A percentile compares a stretch with the other conserved stretches of the same genome.
These are phyloP conservation scores for Penicillium macrosclerotiorum DNA, from an alignment of 495 filamentous ascomycete species.

Conservation along the genomic window DNA sequence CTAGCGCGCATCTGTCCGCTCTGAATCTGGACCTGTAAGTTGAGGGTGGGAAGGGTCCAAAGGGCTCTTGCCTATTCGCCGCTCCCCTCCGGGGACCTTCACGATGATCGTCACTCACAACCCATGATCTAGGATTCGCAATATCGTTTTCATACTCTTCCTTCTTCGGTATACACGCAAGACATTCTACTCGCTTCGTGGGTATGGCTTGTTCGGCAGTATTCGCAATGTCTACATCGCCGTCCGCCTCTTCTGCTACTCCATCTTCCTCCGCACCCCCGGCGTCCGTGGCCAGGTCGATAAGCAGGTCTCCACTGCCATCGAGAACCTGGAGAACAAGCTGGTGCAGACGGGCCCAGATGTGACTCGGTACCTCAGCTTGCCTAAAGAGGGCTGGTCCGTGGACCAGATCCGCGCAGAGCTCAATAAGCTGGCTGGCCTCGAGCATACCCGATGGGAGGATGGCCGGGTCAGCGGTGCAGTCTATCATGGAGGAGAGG, in stretches of 20 bases:
- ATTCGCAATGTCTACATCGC: constrained; percentile 67
- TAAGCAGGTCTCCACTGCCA: constrained; percentile 68
- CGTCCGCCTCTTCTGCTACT: constrained; percentile 70
- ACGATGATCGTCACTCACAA: constrained; percentile 15
- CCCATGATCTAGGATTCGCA: constrained; percentile 61
- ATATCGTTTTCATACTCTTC: constrained; percentile 88
- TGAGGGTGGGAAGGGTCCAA: too few species aligned
- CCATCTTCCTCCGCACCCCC: constrained; percentile 79
- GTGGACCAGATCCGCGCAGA: constrained; percentile 76
- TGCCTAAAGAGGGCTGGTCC: constrained; percentile 86
- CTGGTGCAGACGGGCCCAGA: constrained; percentile 72
- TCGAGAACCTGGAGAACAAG: constrained; percentile 71
- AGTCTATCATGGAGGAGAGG: constrained; percentile 92
- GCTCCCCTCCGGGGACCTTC: constrained; percentile 10
- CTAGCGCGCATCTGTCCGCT: constrained; percentile 56
- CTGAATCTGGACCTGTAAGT: constrained; percentile 83
- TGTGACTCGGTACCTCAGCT: constrained; percentile 66
- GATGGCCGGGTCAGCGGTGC: constrained; percentile 92
- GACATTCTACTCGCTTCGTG: constrained; percentile 76
- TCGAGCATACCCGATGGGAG: constrained; percentile 97
- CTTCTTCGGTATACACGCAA: constrained; percentile 83
- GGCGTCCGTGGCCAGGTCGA: constrained; percentile 80
- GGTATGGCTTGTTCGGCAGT: constrained; percentile 82
- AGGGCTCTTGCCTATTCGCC: constrained; percentile 2
- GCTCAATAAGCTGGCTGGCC: constrained; percentile 69